Base-by-base conservation (phyloP, 169 alveolate genomes). In the Cyclospora cayetanensis region DNA sequence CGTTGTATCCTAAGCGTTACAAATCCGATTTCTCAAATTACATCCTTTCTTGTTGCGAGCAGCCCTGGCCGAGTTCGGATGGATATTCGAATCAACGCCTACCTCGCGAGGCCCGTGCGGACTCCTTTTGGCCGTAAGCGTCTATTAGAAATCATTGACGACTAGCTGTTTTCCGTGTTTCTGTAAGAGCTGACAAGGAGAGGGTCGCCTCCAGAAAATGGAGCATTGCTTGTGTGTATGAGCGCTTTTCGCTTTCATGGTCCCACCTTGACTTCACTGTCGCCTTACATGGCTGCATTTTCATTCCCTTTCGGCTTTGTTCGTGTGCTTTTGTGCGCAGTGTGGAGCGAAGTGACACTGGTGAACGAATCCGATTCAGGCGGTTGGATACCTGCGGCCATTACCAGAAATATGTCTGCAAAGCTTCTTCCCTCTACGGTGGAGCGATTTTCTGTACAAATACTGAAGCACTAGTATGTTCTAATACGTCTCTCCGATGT, bases 341-440 rank as follows among this genome's bases (percentile, higher is more conserved):
- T 94, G 55, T 94, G 96, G 96, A 91, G 93, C 41, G 88, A 88
- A 42, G 92, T 94, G 5, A 74, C 94, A 7, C 93, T 94, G 88
- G 80, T 94, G 53, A 94, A 84, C 82, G 96, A 94, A 68, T 95
- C 93, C 12, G 94, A 90, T 29, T 95, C 96, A 11, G 90, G 89
- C 34, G 96, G 96, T 5, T 94, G 96, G 96, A 94, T 94, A 27
- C 96, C 96, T 2, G 94, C 93, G 12, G 92, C 95, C 22, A 93
- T 94, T 22, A 93, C 95, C 18, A 84, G 77, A 37, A 27, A 79
- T 55, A 72, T 94, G 29, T 95, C 95, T 15, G 95, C 94, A 4
- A 94, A 93, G 82, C 91, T 94, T 63, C 91, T 93, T 15, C 96
- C 96, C 9, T 77, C 93, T 4, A 91, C 96, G 9, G 93, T 94